Percentiles rank a stretch among this genome's conserved stretches.
Evolutionary conservation across 805 yeast genomes (phyloP).

Genomic region (Pichia rugopelliculosa): DNA sequence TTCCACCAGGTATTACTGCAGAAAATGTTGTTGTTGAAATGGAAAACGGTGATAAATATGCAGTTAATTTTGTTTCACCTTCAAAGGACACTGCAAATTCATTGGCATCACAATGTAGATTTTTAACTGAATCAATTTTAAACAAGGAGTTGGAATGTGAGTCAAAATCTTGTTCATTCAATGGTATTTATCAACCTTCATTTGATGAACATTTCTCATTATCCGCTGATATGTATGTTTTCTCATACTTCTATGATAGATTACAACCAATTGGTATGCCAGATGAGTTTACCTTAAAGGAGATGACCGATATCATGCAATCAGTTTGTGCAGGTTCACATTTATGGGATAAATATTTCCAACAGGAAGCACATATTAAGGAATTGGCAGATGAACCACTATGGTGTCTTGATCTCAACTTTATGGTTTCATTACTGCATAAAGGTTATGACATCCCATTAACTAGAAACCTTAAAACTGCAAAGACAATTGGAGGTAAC

Average conservation of each 20-base stretch:
- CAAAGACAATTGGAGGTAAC: constrained; percentile 77
- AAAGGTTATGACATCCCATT: constrained; percentile 96
- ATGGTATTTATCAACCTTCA: constrained; percentile 96
- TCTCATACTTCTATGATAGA: constrained; percentile 93
- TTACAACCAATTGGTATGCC: constrained; percentile 96
- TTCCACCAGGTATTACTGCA: constrained; percentile 70
- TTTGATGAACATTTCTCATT: constrained; percentile 67
- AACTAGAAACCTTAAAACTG: constrained; percentile 83
- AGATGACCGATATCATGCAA: constrained; percentile 72
- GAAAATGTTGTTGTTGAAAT: constrained; percentile 54
- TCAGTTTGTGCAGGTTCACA: constrained; percentile 80
- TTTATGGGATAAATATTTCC: constrained; percentile 60
- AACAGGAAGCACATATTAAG: constrained; percentile 59
- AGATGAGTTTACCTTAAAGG: constrained; percentile 73
- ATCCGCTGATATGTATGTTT: constrained; percentile 73
- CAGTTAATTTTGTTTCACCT: constrained; percentile 30
- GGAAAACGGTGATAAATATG: constrained; percentile 27
- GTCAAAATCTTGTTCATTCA: constrained; percentile 83
- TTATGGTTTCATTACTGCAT: constrained; percentile 83
- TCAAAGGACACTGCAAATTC: constrained; percentile 26
- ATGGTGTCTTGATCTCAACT: constrained; percentile 90
- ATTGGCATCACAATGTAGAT: constrained; percentile 82
- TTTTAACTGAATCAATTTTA: constrained; percentile 70
- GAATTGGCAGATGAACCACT: constrained; percentile 73
- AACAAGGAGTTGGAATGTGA: constrained; percentile 77